Conservation (phyloP, 2,329 filamentous ascomycete genomes). For the Monilinia vaccinii-corymbosi region DNA sequence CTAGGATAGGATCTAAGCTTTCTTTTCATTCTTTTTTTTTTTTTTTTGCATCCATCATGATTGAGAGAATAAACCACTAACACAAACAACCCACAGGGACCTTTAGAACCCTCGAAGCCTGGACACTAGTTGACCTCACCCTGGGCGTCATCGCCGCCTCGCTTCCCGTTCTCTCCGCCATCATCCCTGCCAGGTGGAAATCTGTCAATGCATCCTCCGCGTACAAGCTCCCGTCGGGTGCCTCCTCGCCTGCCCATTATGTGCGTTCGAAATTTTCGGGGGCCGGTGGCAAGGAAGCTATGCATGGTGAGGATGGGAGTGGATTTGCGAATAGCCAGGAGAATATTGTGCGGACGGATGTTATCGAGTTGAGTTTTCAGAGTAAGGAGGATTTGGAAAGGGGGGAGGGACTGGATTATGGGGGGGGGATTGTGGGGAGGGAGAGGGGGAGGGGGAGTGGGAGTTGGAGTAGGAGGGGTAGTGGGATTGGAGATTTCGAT, state of each 20-base stretch:
- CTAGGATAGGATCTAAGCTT: too few species aligned
- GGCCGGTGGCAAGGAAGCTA: not conserved
- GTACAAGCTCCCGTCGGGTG: not conserved
- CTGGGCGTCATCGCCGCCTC: slow-evolving; percentile 30
- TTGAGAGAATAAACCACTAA: not conserved
- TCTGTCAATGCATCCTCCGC: not conserved
- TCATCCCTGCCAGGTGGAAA: slow-evolving; percentile 13
- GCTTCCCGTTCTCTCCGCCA: slow-evolving; percentile 30
- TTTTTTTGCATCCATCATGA: not conserved
- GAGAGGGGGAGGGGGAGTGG: not conserved
- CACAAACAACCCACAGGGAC: not conserved
- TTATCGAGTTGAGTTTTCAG: slow-evolving; percentile 14
- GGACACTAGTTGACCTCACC: slow-evolving; percentile 29
- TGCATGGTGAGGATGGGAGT: not conserved
- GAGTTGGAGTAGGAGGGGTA: too few species aligned
- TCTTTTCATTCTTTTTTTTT: too few species aligned
- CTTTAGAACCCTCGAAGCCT: slow-evolving; percentile 26
- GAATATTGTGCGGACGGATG: slow-evolving; percentile 17
- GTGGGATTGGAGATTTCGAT: not conserved
- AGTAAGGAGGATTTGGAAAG: slow-evolving; percentile 4
- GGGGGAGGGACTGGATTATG: not conserved
- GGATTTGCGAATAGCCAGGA: slow-evolving; percentile 12
- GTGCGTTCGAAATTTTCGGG: not conserved
- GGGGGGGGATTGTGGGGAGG: not conserved
- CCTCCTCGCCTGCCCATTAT: not conserved